Evolutionary conservation across 805 yeast genomes (phyloP).

Genomic region (Lipomyces mesembrius): DNA sequence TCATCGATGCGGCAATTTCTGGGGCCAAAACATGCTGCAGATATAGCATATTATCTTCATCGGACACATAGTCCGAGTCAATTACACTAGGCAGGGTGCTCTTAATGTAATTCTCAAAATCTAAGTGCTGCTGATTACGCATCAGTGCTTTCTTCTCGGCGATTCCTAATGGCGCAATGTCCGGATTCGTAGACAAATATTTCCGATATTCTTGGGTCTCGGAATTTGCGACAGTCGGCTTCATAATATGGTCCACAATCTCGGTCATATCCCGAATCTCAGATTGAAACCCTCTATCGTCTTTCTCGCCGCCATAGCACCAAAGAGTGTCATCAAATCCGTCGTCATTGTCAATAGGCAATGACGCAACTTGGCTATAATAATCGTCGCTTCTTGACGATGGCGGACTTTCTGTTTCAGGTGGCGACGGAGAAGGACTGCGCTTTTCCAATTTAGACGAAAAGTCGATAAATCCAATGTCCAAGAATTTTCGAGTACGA

Average conservation of each 20-base stretch:
- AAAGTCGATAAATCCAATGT: slow-evolving; percentile 34
- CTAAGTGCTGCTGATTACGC: slow-evolving; percentile 21
- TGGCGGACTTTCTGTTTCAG: slow-evolving; percentile 10
- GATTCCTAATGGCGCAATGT: slow-evolving; percentile 23
- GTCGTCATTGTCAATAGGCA: slow-evolving; percentile 32
- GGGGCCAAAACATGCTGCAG: slow-evolving; percentile 29
- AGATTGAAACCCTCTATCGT: slow-evolving; percentile 14
- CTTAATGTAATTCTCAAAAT: slow-evolving; percentile 63
- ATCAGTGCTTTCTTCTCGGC: slow-evolving; percentile 23
- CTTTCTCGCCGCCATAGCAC: slow-evolving; percentile 32
- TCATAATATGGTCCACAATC: slow-evolving; percentile 34
- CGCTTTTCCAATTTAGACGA: slow-evolving; percentile 19
- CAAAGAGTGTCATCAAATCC: slow-evolving; percentile 29
- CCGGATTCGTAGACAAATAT: slow-evolving; percentile 33
- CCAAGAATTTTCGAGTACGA: slow-evolving; percentile 24
- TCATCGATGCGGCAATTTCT: slow-evolving; percentile 27
- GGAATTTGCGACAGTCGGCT: slow-evolving; percentile 29
- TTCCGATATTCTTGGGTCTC: slow-evolving; percentile 37
- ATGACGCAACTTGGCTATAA: slow-evolving; percentile 22
- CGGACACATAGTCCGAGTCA: slow-evolving; percentile 20
- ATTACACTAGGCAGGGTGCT: slow-evolving; percentile 41
- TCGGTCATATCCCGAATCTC: slow-evolving; percentile 23
- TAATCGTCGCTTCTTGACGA: slow-evolving; percentile 20
- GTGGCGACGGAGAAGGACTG: slow-evolving; percentile 27
- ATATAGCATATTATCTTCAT: slow-evolving; percentile 29